Evolutionary conservation across 164 flowering plant genomes (phyloP).

Genomic region (Liriodendron chinense): DNA sequence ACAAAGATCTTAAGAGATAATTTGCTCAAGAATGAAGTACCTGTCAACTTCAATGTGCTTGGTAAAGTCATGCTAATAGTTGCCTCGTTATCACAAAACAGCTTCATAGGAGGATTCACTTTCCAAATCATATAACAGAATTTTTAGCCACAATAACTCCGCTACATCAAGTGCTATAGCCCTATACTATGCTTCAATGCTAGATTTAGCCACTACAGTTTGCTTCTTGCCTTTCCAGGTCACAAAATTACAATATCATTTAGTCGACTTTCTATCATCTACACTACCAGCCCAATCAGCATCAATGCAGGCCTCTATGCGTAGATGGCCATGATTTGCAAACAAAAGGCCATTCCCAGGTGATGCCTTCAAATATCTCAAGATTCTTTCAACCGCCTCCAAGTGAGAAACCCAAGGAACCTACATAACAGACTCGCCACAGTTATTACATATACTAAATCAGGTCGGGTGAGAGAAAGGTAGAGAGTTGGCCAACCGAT

Average conservation of each 20-base stretch:
- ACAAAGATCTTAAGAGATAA: not conserved
- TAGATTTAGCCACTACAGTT: not conserved
- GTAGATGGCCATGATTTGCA: not conserved
- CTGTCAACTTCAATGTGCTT: not conserved
- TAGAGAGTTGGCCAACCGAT: not conserved
- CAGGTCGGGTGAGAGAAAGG: not conserved
- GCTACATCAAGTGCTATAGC: not conserved
- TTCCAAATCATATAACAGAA: not conserved
- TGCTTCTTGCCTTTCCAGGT: slow-evolving; percentile 6
- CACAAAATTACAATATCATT: not conserved
- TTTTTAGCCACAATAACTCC: not conserved
- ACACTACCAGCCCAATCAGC: slow-evolving; percentile 2
- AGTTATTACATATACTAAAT: not conserved
- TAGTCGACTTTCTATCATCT: not conserved
- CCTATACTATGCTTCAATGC: not conserved
- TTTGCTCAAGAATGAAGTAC: not conserved
- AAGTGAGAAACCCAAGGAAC: not conserved
- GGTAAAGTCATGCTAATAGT: not conserved
- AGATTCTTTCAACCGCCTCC: not conserved
- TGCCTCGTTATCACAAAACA: not conserved
- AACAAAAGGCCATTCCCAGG: not conserved
- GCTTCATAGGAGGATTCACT: not conserved
- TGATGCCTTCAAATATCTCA: not conserved
- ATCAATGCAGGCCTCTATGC: not conserved
- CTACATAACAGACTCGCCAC: not conserved